Evolutionary conservation across 805 yeast genomes (phyloP).

Genomic region (Clavispora vitiphila): DNA sequence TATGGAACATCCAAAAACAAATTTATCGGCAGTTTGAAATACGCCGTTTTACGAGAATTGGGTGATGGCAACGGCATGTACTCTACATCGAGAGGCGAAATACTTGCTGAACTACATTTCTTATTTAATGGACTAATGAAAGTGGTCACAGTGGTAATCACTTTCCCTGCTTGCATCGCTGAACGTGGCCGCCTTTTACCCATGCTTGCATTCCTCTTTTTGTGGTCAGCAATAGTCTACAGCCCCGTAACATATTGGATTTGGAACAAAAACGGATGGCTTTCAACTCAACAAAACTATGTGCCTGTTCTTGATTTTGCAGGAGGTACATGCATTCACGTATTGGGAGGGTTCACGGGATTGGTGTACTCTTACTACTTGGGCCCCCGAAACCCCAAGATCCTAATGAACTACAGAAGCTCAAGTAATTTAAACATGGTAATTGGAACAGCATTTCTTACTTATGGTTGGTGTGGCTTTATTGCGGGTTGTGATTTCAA

Average conservation of each 20-base stretch:
- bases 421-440: constrained; percentile 31
- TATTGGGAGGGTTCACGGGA: constrained; percentile 42
- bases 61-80: constrained; percentile 15
- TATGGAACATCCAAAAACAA: constrained; percentile 29
- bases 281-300: constrained; percentile 26
- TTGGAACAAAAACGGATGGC: constrained; percentile 42
- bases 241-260: constrained; percentile 44
- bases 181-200: constrained; percentile 41
- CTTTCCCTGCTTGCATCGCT: constrained; percentile 41
- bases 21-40: constrained; percentile 31
- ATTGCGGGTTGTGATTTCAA: constrained; percentile 40
- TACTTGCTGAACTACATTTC: constrained; percentile 32
- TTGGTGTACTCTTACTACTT: constrained; percentile 39
- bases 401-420: constrained; percentile 31
- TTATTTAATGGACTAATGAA: constrained; percentile 37
- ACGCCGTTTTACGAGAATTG: constrained; percentile 20
- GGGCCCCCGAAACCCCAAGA: constrained; percentile 39
- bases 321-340: constrained; percentile 41
- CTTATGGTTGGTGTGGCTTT: constrained; percentile 40
- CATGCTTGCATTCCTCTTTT: constrained; percentile 33
- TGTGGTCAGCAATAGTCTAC: constrained; percentile 38
- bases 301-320: constrained; percentile 42
- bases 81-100: constrained; percentile 35
- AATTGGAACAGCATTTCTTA: constrained; percentile 22
- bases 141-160: constrained; percentile 33